Evolutionary conservation across 768 basidiomycete genomes (phyloP).

Genomic region (Amanita phalloides): DNA sequence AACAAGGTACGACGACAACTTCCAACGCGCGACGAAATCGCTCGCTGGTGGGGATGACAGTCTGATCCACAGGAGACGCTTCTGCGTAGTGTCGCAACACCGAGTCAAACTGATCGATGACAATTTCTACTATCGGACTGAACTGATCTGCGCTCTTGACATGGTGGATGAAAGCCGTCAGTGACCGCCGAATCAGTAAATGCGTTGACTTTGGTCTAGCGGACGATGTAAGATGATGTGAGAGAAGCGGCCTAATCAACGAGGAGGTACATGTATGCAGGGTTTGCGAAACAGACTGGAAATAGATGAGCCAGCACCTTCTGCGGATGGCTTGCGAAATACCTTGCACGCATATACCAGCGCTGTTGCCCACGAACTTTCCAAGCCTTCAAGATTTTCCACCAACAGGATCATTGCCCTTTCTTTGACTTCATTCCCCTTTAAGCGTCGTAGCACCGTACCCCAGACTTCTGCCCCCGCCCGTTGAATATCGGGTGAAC

Average conservation of each 20-base stretch:
- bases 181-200: slow-evolving; percentile 54
- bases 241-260: slow-evolving; percentile 48
- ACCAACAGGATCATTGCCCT: slow-evolving; percentile 47
- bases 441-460: slow-evolving; percentile 60
- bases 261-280: slow-evolving; percentile 68
- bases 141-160: slow-evolving; percentile 63
- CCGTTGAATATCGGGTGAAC: slow-evolving; percentile 61
- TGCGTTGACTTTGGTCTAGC: slow-evolving; percentile 30
- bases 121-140: slow-evolving; percentile 38
- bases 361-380: slow-evolving; percentile 64
- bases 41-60: slow-evolving; percentile 20
- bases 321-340: not conserved
- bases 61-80: not conserved
- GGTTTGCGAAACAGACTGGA: slow-evolving; percentile 71
- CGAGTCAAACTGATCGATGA: slow-evolving; percentile 30
- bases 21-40: slow-evolving; percentile 43
- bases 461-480: slow-evolving; percentile 87
- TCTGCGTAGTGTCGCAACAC: slow-evolving; percentile 12
- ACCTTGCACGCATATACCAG: slow-evolving; percentile 77
- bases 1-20: slow-evolving; percentile 41
- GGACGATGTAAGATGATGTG: slow-evolving; percentile 34
- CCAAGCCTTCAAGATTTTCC: slow-evolving; percentile 34
- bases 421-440: slow-evolving; percentile 39
- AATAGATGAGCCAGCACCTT: slow-evolving; percentile 5
- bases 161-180: slow-evolving; percentile 80